Evolutionary conservation across 1,284 basidiomycete genomes (phyloP).

Genomic region (Meira miltonrushii): DNA sequence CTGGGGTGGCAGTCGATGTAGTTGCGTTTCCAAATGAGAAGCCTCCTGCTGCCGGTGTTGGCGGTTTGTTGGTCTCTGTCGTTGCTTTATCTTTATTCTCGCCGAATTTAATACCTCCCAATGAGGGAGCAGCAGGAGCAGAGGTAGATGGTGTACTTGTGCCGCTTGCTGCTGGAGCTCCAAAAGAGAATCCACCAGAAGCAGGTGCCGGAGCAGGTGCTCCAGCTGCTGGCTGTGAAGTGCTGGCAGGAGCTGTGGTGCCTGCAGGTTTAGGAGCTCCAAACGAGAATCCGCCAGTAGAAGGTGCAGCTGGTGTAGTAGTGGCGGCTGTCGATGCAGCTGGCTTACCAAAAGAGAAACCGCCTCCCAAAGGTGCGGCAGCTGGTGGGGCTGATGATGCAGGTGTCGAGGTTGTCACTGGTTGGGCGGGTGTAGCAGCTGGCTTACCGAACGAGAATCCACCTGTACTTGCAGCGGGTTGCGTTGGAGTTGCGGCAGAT

Average conservation of each 20-base stretch:
- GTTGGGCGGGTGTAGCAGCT: constrained; percentile 7
- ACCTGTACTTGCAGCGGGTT: constrained; percentile 1
- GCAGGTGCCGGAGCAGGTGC: neutral
- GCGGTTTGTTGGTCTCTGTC: constrained; percentile 22
- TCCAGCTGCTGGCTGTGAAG: neutral
- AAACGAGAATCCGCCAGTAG: constrained; percentile 33
- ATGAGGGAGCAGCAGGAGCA: neutral
- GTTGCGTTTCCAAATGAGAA: constrained; percentile 28
- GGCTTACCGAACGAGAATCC: constrained; percentile 17
- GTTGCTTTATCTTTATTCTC: neutral
- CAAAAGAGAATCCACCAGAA: neutral
- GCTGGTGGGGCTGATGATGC: constrained; percentile 12
- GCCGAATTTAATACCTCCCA: neutral
- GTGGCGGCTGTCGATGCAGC: constrained; percentile 5
- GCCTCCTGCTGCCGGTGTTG: constrained; percentile 24
- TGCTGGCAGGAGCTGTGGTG: neutral
- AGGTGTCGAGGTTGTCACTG: constrained; percentile 21
- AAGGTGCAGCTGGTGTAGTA: constrained; percentile 17
- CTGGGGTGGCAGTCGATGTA: constrained; percentile 20
- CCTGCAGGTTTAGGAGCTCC: constrained; percentile 6
- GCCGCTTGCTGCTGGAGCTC: neutral
- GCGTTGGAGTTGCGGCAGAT: neutral
- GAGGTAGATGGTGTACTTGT: constrained; percentile 3
- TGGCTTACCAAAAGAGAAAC: constrained; percentile 15
- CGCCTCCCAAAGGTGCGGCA: constrained; percentile 2